Percentiles rank a stretch among this genome's conserved stretches.
Evolutionary conservation across 441 rosid genomes (phyloP).

Genomic region (Erysimum pusillum): DNA sequence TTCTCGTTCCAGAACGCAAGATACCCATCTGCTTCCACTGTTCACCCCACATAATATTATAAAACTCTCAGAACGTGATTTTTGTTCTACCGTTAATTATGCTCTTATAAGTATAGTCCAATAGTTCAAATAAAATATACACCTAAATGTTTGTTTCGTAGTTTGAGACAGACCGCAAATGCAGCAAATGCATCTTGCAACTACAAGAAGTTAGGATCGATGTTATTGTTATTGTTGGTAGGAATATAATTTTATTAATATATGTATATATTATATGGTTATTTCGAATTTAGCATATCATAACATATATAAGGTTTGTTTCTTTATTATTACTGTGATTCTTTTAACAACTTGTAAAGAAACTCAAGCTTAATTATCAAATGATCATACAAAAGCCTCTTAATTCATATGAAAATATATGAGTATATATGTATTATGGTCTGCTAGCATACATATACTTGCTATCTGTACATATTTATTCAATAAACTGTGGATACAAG

Average conservation of each 20-base stretch:
- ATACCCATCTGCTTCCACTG: too few species aligned
- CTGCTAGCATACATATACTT: background rate
- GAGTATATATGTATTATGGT: background rate
- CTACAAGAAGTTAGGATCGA: conserved; percentile 34
- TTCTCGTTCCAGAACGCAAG: too few species aligned
- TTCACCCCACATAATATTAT: too few species aligned
- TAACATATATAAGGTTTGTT: background rate
- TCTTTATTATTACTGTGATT: background rate
- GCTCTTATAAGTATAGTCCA: conserved; percentile 30
- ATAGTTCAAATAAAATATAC: conserved; percentile 37
- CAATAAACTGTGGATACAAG: background rate
- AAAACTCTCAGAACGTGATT: too few species aligned
- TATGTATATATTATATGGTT: conserved; percentile 1
- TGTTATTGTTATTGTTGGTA: conserved; percentile 43
- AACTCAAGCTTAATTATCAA: too few species aligned
- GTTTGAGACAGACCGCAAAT: conserved; percentile 40
- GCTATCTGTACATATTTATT: background rate
- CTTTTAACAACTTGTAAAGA: too few species aligned
- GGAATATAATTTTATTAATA: conserved; percentile 19
- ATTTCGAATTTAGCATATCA: background rate
- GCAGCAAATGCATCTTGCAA: conserved; percentile 27
- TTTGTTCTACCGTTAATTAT: too few species aligned
- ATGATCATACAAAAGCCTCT: too few species aligned
- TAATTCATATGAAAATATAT: background rate
- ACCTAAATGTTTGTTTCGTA: conserved; percentile 41